Evolutionary conservation across 352 stramenopile genomes (phyloP).

Genomic region (Elongisporangium undulatum): DNA sequence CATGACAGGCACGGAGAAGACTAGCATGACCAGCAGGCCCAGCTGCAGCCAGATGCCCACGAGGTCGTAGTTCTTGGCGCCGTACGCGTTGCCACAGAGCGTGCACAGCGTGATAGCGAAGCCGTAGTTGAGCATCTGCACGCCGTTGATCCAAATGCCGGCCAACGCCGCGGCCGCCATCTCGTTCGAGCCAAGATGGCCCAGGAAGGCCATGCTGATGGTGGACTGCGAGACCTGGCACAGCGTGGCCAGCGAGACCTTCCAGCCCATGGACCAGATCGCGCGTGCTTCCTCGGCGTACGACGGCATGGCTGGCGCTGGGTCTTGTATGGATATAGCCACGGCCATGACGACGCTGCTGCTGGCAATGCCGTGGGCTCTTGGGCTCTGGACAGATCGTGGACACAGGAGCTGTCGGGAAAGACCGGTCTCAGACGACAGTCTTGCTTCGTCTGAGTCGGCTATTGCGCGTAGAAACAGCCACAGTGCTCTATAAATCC

Average conservation of each 20-base stretch:
- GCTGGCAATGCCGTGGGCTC: too few relatives aligned
- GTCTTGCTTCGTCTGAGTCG: neutral
- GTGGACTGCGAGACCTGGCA: conserved; percentile 75
- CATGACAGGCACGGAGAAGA: conserved; percentile 29
- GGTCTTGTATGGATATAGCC: neutral
- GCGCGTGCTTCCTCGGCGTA: conserved; percentile 49
- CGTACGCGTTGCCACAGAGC: conserved; percentile 33
- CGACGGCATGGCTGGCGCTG: conserved; percentile 17
- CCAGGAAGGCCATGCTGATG: conserved; percentile 77
- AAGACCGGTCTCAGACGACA: neutral
- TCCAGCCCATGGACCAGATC: conserved; percentile 83
- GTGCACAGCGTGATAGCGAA: conserved; percentile 16
- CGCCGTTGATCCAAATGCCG: conserved; percentile 75
- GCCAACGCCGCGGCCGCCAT: conserved; percentile 66
- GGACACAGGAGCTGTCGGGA: neutral
- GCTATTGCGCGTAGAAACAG: neutral
- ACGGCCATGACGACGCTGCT: neutral
- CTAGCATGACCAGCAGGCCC: conserved; percentile 22
- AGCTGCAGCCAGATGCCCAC: conserved; percentile 35
- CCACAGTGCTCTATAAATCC: neutral
- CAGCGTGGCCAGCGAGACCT: conserved; percentile 79
- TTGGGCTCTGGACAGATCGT: neutral
- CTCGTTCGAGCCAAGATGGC: conserved; percentile 68
- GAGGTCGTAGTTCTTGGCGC: conserved; percentile 28
- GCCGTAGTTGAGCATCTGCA: conserved; percentile 33